Evolutionary conservation across 2,329 filamentous ascomycete species (phyloP).

Genomic region (Xylariaceae sp.): DNA sequence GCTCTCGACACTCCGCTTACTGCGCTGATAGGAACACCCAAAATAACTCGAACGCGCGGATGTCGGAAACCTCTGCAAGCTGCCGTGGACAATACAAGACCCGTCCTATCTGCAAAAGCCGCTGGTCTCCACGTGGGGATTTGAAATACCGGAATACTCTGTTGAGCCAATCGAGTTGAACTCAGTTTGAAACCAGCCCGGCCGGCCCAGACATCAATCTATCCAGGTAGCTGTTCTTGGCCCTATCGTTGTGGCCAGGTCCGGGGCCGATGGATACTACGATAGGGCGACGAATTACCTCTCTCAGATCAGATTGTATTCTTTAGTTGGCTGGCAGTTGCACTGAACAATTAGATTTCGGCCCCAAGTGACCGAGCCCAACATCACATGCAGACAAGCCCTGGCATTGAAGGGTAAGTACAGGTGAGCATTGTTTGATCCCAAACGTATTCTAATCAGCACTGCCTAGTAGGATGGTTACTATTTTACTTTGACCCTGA

Average conservation of each 20-base stretch:
- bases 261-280: conserved; percentile 3
- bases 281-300: conserved; percentile 22
- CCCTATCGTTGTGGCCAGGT: not conserved
- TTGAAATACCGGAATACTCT: conserved; percentile 25
- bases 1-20: conserved; percentile 17
- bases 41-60: conserved; percentile 32
- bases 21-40: conserved; percentile 27
- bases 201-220: conserved; percentile 18
- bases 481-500: not conserved
- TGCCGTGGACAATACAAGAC: conserved; percentile 28
- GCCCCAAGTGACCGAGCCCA: not conserved
- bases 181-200: conserved; percentile 11
- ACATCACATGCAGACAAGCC: conserved; percentile 1
- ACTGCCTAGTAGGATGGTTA: conserved; percentile 14
- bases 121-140: conserved; percentile 28
- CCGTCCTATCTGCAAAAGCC: conserved; percentile 19
- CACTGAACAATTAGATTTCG: not conserved
- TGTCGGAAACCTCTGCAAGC: conserved; percentile 29
- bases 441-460: conserved; percentile 10
- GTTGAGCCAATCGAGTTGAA: conserved; percentile 13
- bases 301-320: conserved; percentile 6
- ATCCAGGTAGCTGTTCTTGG: not conserved
- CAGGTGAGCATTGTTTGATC: conserved; percentile 1
- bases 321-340: not conserved
- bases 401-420: conserved; percentile 5